Evolutionary conservation across 1,139 yeast genomes (phyloP), one percentile per base, ranked within the genome.

Genomic region (Blastobotrys petasosporus): DNA sequence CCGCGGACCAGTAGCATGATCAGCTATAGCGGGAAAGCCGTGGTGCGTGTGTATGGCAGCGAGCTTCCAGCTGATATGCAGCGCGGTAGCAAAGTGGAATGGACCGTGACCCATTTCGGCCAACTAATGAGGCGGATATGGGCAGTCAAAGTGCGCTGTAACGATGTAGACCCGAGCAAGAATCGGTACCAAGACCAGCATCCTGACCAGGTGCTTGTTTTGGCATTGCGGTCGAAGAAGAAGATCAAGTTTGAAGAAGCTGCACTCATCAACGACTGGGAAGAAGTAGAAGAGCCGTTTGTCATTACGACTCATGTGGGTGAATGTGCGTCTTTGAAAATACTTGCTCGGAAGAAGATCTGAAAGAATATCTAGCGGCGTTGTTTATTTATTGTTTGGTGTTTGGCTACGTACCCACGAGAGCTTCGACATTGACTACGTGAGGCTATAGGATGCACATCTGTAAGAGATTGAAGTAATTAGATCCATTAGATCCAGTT

Each of bases 61-160:
- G 12, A 37, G 37, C 31, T 31, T 10, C 15, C 12, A 11, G 17
- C 23, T 3, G 31, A 11, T 31, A 46, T 41, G 9, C 53, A 48
- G 3, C 58, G 42, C 54, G 53, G 15, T 20, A 55, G 17, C 55
- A 55, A 9, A 52, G 50, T 53, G 13, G 41, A 50, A 11, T 65
- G 68, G 64, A 51, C 41, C 16, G 53, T 58, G 5, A 56, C 60
- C 3, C 55, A 57, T 13, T 51, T 65, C 45, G 69, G 69, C 2
- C 32, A 47, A 6, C 31, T 32, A 5, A 40, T 36, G 1, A 49
- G 53, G 11, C 52, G 54, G 6, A 40, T 53, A 1, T 58, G 60
- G 54, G 66, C 65, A 0, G 54, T 59, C n/a, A 45, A 47, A 20
- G 54, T 64, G n/a, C 51, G 25, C 25, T 20, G 25, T 20, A 20